Evolutionary conservation across 192 early-diverging fungal species (phyloP), one percentile per base, ranked within the genome.

Genomic region (Pilaira anomala): DNA sequence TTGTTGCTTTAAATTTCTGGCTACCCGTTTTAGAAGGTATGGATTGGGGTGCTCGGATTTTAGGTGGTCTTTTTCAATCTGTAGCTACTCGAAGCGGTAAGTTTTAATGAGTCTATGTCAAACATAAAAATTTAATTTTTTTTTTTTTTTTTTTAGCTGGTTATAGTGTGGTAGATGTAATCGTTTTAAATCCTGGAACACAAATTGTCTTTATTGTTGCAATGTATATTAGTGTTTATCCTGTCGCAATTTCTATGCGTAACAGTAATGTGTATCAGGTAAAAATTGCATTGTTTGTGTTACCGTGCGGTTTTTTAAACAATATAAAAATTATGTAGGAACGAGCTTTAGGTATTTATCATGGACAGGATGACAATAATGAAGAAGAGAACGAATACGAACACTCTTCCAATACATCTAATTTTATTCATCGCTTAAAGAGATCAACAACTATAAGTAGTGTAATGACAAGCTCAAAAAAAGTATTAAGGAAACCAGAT

Each of bases 211-310:
- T 65, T 55, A 60, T 74, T 65, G 62, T 74, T 16, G 72, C 72
- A 18, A 74, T 74, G 72, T 74, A 74, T 42, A 74, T 74, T 2
- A 61, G 62, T 30, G 72, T 74, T 0, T 74, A 74, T 40, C 72
- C 72, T 25, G 72, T 74, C 1, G 62, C 72, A 0, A 74, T 74
- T 30, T 74, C 72, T 18, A 74, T 74, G 72, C 46, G 72, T 24
- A 59, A 68, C 28, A 74, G 65, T 33, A 74, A 74, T 49, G 63
- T 74, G 2, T 74, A 74, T 41, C 66, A 74, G 55, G 56, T 58
- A 40, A 46, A 13, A 7, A 16, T 1, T 14, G 39, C 5, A 5
- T 46, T 46, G 13, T 46, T 18, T 46, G 44, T 19, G 13, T 46
- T 46, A 46, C 44, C 44, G 5, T 19, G 16, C 9, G 1, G 11